Base-by-base conservation (phyloP, 495 filamentous ascomycete species). In the Penicillium pancosmium region DNA sequence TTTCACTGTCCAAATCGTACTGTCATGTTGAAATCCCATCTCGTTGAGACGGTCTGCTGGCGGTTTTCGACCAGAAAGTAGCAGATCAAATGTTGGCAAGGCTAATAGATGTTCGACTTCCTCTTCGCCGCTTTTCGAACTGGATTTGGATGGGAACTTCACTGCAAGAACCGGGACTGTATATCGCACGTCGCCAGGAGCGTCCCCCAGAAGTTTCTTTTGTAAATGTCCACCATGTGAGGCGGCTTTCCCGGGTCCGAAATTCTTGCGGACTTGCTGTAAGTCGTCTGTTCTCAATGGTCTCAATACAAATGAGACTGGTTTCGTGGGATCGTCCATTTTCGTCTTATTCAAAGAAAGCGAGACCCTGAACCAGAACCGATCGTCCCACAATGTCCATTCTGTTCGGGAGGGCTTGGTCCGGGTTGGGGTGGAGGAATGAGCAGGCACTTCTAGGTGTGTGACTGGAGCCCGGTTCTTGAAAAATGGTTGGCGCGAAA, bases 331-430 rank as follows among this genome's bases (percentile, higher is more conserved):
- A 6, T 23, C 27, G 23, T 36, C 15, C 41, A 27, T 44, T 13
- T 15, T 31, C 9, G 23, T 8, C 11, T 57, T 31, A 23, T 53
- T 47, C 4, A 64, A 59, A 46, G 15, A 25, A 13, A 67, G 10
- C 54, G 66, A 61, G 11, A 91, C 41, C 4, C 86, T 82, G 36
- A 96, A 73, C 93, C 93, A 98, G 75, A 82, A 96, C 9, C 93
- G 83, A 10, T 88, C 83, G 68, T 98, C 93, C 83, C 86, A 97
- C 1, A 94, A 75, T 3, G 34, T 60, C 73, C 76, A 74, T 10
- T 23, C 18, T 48, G 46, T 48, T 48, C 9, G 19, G 11, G 23
- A 25, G 9, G 7, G 46, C 15, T 48, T 48, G 27, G 27, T 31
- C 27, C 27, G 27, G 27, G 8, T 31, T 7, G 27, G 27, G 5